These are phyloP conservation scores for Plantago major DNA, from an alignment of 257 asterid species.

Conservation along the genomic window DNA sequence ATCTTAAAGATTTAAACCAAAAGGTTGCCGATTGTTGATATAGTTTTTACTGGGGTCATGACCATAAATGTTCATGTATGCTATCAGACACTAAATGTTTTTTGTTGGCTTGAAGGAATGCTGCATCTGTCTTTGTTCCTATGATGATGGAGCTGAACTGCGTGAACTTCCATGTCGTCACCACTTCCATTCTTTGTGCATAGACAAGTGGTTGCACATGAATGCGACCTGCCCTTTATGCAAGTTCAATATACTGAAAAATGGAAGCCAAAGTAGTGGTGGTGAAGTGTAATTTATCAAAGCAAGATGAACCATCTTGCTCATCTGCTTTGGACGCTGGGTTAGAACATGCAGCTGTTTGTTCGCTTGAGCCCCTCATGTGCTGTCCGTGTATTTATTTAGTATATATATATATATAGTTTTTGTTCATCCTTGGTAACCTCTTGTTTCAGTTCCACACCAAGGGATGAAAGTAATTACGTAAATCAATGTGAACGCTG, in stretches of 20 bases:
- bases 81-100: too few relatives aligned
- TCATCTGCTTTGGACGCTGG: conserved; percentile 10
- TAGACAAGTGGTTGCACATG: conserved; percentile 93
- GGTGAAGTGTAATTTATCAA: conserved; percentile 53
- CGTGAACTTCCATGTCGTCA: conserved; percentile 97
- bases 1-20: too few relatives aligned
- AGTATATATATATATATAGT: conserved; percentile 20
- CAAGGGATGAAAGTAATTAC: conserved; percentile 10
- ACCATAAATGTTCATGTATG: too few relatives aligned
- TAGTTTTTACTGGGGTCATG: too few relatives aligned
- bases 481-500: conserved; percentile 10
- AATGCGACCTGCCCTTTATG: conserved; percentile 96
- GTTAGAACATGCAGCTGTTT: conserved; percentile 16
- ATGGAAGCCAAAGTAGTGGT: conserved; percentile 51
- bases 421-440: conserved; percentile 3
- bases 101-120: conserved; percentile 61
- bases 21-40: too few relatives aligned
- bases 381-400: background rate
- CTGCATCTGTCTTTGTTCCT: conserved; percentile 82
- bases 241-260: conserved; percentile 86
- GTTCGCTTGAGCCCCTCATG: conserved; percentile 18
- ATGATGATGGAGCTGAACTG: conserved; percentile 85
- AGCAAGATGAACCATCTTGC: conserved; percentile 8
- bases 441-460: conserved; percentile 15
- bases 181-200: conserved; percentile 83